Base-by-base conservation (phyloP, 495 filamentous ascomycete genomes). In the Penicillium ucsense region DNA sequence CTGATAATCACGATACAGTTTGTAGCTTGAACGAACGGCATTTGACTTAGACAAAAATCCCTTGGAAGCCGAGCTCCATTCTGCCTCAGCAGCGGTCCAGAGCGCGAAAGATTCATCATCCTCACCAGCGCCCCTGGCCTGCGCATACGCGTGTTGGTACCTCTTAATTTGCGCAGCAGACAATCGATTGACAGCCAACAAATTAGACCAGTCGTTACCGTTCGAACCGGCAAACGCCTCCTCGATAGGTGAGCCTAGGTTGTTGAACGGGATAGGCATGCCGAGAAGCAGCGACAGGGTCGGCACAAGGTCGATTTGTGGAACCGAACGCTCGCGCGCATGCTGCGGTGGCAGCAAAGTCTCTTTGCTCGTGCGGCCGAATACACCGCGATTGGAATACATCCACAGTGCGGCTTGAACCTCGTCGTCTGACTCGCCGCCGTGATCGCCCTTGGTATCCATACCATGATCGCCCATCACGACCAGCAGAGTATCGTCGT, bases 401-500 rank as follows among this genome's bases (percentile, higher is more conserved):
- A 98, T 91, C 92, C 94, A 98, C 42, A 98, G 60, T 2, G 94
- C 92, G 48, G 92, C 89, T 64, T 97, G 80, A 30, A 98, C 78
- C 59, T 98, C 92, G 38, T 94, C 89, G 56, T 94, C 84, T 8
- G 89, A 95, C 66, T 98, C 92, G 38, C 92, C 92, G 37, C 92
- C 92, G 57, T 98, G 92, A 57, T 98, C 92, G 5, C 92, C 92
- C 68, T 98, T 98, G 28, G 76, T 71, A 66, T 98, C 92, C 92
- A 98, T 98, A 6, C 92, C 92, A 63, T 98, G 92, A 62, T 98
- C 92, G 7, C 92, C 92, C 88, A 98, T 95, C 10, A 97, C 86
- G 10, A 98, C 83, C 40, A 98, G 70, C 30, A 98, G 67, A 3
- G 92, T 97, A 32, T 86, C 67, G 37, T 95, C 86, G 55, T 95